Evolutionary conservation across 23 red algal genomes (phyloP).

Genomic region (Gracilaria vermiculophylla): DNA sequence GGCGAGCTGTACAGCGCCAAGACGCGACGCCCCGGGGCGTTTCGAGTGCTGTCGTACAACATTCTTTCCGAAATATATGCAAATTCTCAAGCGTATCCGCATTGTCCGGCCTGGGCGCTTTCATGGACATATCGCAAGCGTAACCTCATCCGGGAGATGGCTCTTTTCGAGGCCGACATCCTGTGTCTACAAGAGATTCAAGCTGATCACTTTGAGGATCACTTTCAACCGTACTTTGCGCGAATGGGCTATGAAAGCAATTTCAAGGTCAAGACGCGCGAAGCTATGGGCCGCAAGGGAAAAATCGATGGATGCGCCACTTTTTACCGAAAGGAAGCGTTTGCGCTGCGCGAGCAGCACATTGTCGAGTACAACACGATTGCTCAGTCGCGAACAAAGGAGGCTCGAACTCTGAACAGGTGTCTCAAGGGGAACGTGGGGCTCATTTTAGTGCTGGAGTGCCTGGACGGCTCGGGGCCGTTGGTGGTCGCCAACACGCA

Average conservation of each 20-base stretch:
- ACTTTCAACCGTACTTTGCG: conserved; percentile 90
- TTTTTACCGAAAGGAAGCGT: conserved; percentile 78
- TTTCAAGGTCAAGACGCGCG: conserved; percentile 92
- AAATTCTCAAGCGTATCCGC: conserved; percentile 55
- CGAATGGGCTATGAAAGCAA: conserved; percentile 79
- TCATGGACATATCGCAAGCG: conserved; percentile 96
- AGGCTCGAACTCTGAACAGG: conserved; percentile 74
- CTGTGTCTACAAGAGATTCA: conserved; percentile 97
- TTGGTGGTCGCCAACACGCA: conserved; percentile 91
- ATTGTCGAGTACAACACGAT: conserved; percentile 85
- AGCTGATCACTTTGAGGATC: conserved; percentile 95
- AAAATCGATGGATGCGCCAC: conserved; percentile 99
- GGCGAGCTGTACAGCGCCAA: conserved; percentile 58
- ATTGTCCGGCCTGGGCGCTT: conserved; percentile 92
- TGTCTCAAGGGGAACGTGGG: conserved; percentile 91
- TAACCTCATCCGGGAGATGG: conserved; percentile 90
- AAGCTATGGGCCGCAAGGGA: conserved; percentile 90
- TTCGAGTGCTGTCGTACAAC: conserved; percentile 92
- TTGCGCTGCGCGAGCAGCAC: conserved; percentile 72
- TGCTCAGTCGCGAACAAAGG: conserved; percentile 71
- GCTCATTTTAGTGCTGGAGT: conserved; percentile 68
- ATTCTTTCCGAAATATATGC: conserved; percentile 98
- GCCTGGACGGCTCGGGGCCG: conserved; percentile 60
- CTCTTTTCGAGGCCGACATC: conserved; percentile 79
- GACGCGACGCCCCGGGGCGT: conserved; percentile 53